These are phyloP conservation scores for Rhizopogon vinicolor DNA, from an alignment of 768 basidiomycete genomes.

Conservation along the genomic window DNA sequence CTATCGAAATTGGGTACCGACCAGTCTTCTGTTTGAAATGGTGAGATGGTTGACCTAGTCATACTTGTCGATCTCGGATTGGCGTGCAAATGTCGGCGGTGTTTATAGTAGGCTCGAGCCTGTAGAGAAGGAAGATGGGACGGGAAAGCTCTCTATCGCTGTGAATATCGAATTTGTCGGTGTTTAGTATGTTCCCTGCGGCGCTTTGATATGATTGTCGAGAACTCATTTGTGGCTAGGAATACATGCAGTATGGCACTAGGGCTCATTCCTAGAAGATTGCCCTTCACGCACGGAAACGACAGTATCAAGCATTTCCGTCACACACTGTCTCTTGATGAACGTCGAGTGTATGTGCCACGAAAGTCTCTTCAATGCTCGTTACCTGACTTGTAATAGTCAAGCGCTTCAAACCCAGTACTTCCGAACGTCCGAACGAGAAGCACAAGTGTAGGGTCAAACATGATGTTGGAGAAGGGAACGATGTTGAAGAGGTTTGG, in stretches of 20 bases:
- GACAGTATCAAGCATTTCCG: conserved; percentile 60
- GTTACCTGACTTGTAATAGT: conserved; percentile 28
- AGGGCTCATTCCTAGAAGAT: conserved; percentile 57
- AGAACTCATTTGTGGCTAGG: conserved; percentile 35
- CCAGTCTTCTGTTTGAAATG: no score
- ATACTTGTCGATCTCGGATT: no score
- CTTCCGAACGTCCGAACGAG: conserved; percentile 33
- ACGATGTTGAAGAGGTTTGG: conserved; percentile 67
- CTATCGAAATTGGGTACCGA: no score
- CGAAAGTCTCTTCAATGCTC: neutral
- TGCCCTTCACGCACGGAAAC: conserved; percentile 66
- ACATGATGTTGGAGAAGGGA: conserved; percentile 16
- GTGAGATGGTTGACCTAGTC: no score
- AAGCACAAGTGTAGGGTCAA: conserved; percentile 41
- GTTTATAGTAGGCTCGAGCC: no score
- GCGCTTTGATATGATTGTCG: neutral
- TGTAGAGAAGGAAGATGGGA: no score
- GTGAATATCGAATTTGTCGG: conserved; percentile 72
- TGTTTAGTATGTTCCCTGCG: conserved; percentile 50
- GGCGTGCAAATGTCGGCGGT: no score
- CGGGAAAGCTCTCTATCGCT: no score
- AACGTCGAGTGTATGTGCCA: conserved; percentile 45
- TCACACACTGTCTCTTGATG: conserved; percentile 68
- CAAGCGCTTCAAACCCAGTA: conserved; percentile 27
- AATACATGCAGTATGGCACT: no score